These are phyloP conservation scores for Arabidopsis thaliana DNA, from an alignment of 345 rosid genomes.

Conservation along the genomic window TAIR10.1 NC_003076.8:6806001-6806500, in stretches of 20 bases:
- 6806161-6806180: constrained; percentile 1
- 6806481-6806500: neutral
- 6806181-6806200: constrained; percentile 4
- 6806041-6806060: neutral
- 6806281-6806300: neutral
- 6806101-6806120: constrained; percentile 1
- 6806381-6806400: neutral
- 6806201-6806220: constrained; percentile 60
- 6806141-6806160: neutral
- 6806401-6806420: constrained; percentile 3
- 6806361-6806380: constrained; percentile 4
- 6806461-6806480: constrained; percentile 14
- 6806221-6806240: constrained; percentile 99
- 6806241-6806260: constrained; percentile 77
- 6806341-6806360: neutral
- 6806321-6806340: neutral
- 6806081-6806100: constrained; percentile 6
- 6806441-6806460: neutral
- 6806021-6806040: neutral
- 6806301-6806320: neutral
- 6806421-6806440: neutral
- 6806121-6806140: neutral
- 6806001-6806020: neutral
- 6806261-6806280: no score
- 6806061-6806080: neutral